These are phyloP conservation scores for Schizophyllum commune DNA, from an alignment of 1,284 basidiomycete species.

Conservation along the genomic window DNA sequence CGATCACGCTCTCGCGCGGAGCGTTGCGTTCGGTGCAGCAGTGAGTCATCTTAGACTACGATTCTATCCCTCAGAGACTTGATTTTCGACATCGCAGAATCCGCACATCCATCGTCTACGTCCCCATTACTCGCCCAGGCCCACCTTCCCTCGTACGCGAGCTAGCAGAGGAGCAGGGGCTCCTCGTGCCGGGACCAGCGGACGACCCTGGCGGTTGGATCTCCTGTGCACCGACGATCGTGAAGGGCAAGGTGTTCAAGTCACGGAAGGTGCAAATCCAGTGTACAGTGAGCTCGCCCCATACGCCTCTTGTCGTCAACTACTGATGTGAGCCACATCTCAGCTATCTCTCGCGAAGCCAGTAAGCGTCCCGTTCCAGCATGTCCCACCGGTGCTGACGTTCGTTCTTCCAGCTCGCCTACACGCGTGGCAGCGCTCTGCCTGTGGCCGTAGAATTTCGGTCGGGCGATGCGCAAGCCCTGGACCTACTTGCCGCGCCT, in stretches of 20 bases:
- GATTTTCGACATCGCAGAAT: conserved; percentile 22
- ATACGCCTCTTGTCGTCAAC: conserved; percentile 1
- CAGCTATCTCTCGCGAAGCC: conserved; percentile 38
- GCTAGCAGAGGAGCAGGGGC: conserved; percentile 36
- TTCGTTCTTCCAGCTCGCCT: conserved; percentile 29
- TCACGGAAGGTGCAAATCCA: conserved; percentile 31
- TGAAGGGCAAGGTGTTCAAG: conserved; percentile 34
- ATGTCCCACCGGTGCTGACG: conserved; percentile 6
- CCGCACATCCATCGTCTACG: conserved; percentile 41
- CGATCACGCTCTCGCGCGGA: conserved; percentile 33
- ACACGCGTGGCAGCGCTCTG: conserved; percentile 39
- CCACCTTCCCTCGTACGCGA: conserved; percentile 37
- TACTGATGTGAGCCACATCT: conserved; percentile 20
- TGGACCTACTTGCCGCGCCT: conserved; percentile 37
- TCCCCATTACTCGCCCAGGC: conserved; percentile 36
- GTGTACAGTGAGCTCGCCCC: conserved; percentile 28
- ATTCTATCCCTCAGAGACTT: not conserved
- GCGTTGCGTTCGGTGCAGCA: conserved; percentile 37
- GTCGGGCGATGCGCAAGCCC: conserved; percentile 27
- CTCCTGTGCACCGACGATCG: conserved; percentile 26
- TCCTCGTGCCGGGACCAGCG: conserved; percentile 33
- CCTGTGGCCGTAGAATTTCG: conserved; percentile 36
- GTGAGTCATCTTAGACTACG: conserved; percentile 20
- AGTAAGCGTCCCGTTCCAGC: conserved; percentile 19
- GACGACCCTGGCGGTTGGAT: conserved; percentile 43